Evolutionary conservation across 1,284 basidiomycete genomes (phyloP).

Genomic region (Puccinia triticina): DNA sequence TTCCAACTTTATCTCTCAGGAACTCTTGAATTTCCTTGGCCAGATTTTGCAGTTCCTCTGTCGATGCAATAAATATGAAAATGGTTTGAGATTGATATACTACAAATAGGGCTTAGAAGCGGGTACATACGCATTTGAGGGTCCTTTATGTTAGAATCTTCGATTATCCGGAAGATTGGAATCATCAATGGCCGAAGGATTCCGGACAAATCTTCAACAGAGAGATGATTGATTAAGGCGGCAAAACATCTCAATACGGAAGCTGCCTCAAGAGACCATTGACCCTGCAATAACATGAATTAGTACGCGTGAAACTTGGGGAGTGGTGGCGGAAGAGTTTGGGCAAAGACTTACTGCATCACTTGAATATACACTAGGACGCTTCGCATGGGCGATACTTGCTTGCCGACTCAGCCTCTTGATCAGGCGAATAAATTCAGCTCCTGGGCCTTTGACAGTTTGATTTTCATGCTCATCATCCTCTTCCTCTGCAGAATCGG

Average conservation of each 20-base stretch:
- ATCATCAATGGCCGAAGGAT: constrained; percentile 83
- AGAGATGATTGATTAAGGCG: constrained; percentile 78
- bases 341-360: constrained; percentile 63
- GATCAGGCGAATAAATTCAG: constrained; percentile 66
- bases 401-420: constrained; percentile 66
- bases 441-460: constrained; percentile 55
- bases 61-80: constrained; percentile 15
- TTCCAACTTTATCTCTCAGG: constrained; percentile 81
- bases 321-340: background rate
- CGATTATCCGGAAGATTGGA: constrained; percentile 81
- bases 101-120: background rate
- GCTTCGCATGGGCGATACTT: constrained; percentile 70
- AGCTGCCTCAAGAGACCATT: constrained; percentile 78
- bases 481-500: constrained; percentile 56
- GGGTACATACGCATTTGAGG: constrained; percentile 71
- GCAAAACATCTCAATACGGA: constrained; percentile 91
- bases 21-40: constrained; percentile 85
- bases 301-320: constrained; percentile 3
- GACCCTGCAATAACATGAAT: constrained; percentile 61
- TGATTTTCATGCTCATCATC: constrained; percentile 59
- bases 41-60: constrained; percentile 81
- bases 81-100: background rate
- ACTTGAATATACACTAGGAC: constrained; percentile 58
- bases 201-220: constrained; percentile 65
- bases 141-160: constrained; percentile 80